Evolutionary conservation across 2,329 filamentous ascomycete genomes (phyloP).

Genomic region (Dactylellina parvicollis): DNA sequence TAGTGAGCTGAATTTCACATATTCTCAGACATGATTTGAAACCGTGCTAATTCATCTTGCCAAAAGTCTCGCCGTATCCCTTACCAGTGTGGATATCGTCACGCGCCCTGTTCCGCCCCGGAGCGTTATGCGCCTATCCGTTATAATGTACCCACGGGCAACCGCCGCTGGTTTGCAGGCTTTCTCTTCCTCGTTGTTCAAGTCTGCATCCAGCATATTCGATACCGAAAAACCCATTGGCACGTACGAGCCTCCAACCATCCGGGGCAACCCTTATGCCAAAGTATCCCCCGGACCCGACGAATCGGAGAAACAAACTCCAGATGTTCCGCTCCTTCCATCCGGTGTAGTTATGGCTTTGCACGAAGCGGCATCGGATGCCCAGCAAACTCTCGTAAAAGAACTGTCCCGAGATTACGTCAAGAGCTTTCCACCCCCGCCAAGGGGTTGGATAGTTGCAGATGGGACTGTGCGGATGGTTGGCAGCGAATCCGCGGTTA

Average conservation of each 20-base stretch:
- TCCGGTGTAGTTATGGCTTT: constrained; percentile 46
- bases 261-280: constrained; percentile 2
- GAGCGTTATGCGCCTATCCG: constrained; percentile 38
- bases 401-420: constrained; percentile 36
- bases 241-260: constrained; percentile 8
- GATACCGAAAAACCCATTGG: constrained; percentile 17
- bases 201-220: constrained; percentile 19
- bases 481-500: constrained; percentile 36
- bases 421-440: constrained; percentile 41
- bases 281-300: constrained; percentile 5
- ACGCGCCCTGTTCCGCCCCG: constrained; percentile 18
- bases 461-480: constrained; percentile 43
- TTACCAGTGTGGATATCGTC: constrained; percentile 32
- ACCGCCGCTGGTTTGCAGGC: constrained; percentile 40
- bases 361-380: constrained; percentile 36
- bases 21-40: not conserved
- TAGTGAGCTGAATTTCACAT: constrained; percentile 12
- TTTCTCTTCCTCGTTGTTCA: constrained; percentile 26
- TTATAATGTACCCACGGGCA: constrained; percentile 36
- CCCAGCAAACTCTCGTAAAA: constrained; percentile 17
- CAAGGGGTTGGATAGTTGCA: constrained; percentile 43
- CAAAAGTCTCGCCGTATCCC: constrained; percentile 45
- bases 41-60: constrained; percentile 1
- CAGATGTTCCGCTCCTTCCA: constrained; percentile 37
- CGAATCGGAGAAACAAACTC: constrained; percentile 5